Percentiles rank a stretch among this genome's conserved stretches.
These are phyloP conservation scores for Plasmodium billcollinsi DNA, from an alignment of 169 alveolate species.

Conservation along the genomic window DNA sequence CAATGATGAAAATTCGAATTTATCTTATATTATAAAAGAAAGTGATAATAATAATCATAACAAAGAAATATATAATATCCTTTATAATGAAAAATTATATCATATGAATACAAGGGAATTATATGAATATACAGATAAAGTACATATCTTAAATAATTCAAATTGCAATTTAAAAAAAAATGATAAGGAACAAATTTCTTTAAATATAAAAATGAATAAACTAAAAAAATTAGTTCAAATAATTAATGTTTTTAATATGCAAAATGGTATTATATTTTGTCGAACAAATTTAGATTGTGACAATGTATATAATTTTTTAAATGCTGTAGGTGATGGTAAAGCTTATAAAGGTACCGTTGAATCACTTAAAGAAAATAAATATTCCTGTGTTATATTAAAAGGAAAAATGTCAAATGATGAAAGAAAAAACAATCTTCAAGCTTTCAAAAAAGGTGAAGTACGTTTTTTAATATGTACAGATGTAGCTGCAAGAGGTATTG, in stretches of 20 bases:
- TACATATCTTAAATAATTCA: constrained; percentile 30
- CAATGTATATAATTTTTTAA: constrained; percentile 75
- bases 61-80: constrained; percentile 18
- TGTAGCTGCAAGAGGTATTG: constrained; percentile 98
- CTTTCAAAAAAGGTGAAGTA: constrained; percentile 78
- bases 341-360: constrained; percentile 69
- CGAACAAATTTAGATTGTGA: constrained; percentile 81
- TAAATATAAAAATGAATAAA: constrained; percentile 70
- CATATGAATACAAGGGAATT: constrained; percentile 29
- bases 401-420: constrained; percentile 77
- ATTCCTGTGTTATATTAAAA: constrained; percentile 75
- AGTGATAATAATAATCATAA: neutral
- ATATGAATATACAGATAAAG: constrained; percentile 78
- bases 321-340: constrained; percentile 65
- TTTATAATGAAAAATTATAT: constrained; percentile 50
- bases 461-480: constrained; percentile 94
- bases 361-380: constrained; percentile 56
- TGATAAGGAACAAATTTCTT: constrained; percentile 59
- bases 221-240: constrained; percentile 71
- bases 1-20: constrained; percentile 13
- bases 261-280: constrained; percentile 78
- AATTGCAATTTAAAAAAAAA: neutral
- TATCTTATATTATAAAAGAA: neutral
- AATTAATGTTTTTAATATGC: constrained; percentile 76
- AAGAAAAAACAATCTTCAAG: constrained; percentile 74